Percentiles rank a stretch among this genome's conserved stretches.
Conservation (phyloP, 345 rosid species). For the Eucalyptus tenuipes region DNA sequence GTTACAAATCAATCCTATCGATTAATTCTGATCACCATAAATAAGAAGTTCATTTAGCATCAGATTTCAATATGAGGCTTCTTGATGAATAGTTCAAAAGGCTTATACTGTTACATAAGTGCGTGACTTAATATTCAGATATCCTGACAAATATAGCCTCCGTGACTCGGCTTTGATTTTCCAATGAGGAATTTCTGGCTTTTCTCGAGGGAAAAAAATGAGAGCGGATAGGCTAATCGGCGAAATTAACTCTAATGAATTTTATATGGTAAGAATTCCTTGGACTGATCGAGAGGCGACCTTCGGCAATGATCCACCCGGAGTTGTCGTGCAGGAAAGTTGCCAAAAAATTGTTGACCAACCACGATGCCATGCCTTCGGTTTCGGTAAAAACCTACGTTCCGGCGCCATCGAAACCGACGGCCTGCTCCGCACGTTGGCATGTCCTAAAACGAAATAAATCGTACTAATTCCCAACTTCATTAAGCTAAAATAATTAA, state of each 20-base stretch:
- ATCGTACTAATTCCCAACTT: background rate
- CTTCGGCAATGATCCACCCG: background rate
- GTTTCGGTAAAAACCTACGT: background rate
- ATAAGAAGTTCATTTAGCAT: background rate
- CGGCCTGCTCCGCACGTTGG: background rate
- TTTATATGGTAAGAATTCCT: background rate
- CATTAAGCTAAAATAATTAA: background rate
- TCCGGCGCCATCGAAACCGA: background rate
- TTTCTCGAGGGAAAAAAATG: background rate
- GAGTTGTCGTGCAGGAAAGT: background rate
- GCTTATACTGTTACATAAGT: rapidly evolving
- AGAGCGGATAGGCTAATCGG: background rate
- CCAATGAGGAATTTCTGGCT: background rate
- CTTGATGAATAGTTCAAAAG: no score
- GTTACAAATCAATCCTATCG: no score
- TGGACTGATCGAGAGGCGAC: background rate
- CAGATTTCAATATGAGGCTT: no score
- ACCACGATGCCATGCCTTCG: background rate
- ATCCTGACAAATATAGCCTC: rapidly evolving
- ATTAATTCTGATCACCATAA: no score
- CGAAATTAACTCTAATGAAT: background rate
- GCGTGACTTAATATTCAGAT: background rate
- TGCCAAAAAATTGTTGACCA: background rate
- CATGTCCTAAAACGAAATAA: background rate
- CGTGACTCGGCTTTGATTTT: rapidly evolving